phyloP scores from a whole-genome alignment of 2,329 filamentous ascomycete species.

The Pyrenophora graminea region DNA sequence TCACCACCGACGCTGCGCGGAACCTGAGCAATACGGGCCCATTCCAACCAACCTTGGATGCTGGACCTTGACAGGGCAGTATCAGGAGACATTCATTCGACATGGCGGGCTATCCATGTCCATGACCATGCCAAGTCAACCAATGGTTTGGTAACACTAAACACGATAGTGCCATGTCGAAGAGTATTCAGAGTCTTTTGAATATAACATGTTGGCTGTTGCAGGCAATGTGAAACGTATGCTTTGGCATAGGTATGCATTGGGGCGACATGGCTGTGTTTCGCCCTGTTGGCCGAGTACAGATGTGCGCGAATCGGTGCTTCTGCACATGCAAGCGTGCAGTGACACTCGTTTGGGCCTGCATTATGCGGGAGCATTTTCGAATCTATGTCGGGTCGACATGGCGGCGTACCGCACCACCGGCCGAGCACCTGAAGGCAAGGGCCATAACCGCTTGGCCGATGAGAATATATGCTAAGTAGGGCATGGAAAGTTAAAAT shows the following conservation, averaged over 20 bases:
- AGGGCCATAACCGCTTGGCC: no score
- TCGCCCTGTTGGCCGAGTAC: slow-evolving; percentile 15
- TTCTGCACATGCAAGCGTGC: not conserved
- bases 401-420: no score
- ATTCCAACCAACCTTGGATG: not conserved
- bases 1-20: slow-evolving; percentile 4
- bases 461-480: no score
- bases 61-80: slow-evolving; percentile 3
- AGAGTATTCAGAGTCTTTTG: not conserved
- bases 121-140: not conserved
- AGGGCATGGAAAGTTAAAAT: not conserved
- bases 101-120: not conserved
- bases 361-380: no score
- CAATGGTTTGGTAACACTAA: not conserved
- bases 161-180: not conserved
- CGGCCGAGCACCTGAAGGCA: no score
- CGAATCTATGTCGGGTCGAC: no score
- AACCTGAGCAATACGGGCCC: slow-evolving; percentile 8
- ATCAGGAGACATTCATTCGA: not conserved
- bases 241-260: slow-evolving; percentile 2
- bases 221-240: slow-evolving; percentile 9
- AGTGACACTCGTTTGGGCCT: not conserved
- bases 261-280: slow-evolving; percentile 13
- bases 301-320: slow-evolving; percentile 8
- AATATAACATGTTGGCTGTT: not conserved